Conservation (phyloP, 192 early-diverging fungal genomes). For the Backusella luteola region DNA sequence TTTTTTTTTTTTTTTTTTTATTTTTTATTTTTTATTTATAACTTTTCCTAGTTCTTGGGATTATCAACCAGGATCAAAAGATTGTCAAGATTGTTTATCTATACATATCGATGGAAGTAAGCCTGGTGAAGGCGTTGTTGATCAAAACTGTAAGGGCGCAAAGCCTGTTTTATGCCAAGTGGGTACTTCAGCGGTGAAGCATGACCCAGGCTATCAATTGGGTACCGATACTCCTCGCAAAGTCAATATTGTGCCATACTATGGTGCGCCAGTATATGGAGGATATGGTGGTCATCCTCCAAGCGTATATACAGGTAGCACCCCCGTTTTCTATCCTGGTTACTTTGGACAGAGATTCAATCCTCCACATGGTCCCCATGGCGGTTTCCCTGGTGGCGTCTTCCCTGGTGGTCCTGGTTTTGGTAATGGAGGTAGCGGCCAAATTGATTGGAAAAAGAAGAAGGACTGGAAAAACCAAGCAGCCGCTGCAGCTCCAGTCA, state of each 20-base stretch:
- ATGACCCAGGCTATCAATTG: neutral
- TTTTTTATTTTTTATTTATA: neutral
- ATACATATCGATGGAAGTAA: neutral
- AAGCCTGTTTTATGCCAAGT: constrained; percentile 2
- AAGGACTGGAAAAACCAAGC: neutral
- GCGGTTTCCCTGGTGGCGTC: neutral
- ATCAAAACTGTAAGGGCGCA: neutral
- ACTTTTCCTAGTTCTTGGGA: constrained; percentile 9
- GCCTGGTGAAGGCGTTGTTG: neutral
- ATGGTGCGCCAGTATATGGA: neutral
- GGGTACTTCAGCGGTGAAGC: neutral
- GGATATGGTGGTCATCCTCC: neutral
- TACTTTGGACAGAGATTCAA: neutral
- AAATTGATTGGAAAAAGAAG: neutral
- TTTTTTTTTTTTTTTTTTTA: no score
- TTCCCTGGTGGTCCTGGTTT: neutral
- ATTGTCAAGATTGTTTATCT: neutral
- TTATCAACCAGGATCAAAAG: neutral
- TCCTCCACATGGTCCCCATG: neutral
- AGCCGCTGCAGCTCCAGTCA: neutral
- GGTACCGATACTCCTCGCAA: neutral
- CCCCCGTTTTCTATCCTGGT: neutral
- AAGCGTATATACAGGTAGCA: neutral
- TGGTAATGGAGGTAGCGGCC: neutral
- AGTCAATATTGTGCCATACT: neutral